Evolutionary conservation across 306 rosid genomes (phyloP).

Genomic region (Prunus campanulata): DNA sequence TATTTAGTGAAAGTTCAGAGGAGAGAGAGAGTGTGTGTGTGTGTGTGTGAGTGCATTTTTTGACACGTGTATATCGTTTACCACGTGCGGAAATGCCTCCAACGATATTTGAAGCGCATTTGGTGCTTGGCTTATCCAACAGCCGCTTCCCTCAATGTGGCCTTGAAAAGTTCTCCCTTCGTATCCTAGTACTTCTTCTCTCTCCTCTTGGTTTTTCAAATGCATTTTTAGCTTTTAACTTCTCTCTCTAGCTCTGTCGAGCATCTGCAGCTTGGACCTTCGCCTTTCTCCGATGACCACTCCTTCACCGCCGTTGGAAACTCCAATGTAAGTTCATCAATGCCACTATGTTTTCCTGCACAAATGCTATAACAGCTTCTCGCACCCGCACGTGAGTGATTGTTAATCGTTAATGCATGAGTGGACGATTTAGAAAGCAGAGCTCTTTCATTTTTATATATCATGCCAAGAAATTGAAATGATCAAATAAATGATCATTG

Average conservation of each 20-base stretch:
- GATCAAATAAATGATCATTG: neutral
- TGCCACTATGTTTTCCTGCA: neutral
- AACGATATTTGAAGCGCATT: too few relatives aligned
- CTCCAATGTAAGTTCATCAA: neutral
- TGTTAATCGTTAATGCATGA: too few relatives aligned
- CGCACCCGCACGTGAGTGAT: neutral
- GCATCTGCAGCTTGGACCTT: neutral
- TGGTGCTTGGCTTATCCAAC: too few relatives aligned
- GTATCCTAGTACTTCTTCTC: too few relatives aligned
- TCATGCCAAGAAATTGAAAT: neutral
- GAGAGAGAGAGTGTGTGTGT: neutral
- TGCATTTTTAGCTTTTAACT: too few relatives aligned
- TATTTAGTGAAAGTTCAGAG: neutral
- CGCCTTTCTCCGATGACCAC: conserved; percentile 1
- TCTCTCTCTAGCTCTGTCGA: neutral
- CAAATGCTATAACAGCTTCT: neutral
- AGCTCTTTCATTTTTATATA: neutral
- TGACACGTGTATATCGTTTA: neutral
- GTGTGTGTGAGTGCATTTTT: too few relatives aligned
- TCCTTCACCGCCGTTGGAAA: neutral
- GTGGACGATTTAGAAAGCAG: neutral
- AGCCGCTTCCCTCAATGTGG: too few relatives aligned
- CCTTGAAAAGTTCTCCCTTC: too few relatives aligned
- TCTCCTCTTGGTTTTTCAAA: too few relatives aligned
- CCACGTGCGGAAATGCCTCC: neutral